Evolutionary conservation across 2,329 filamentous ascomycete genomes (phyloP).

Genomic region (Colletotrichum orchidophilum): DNA sequence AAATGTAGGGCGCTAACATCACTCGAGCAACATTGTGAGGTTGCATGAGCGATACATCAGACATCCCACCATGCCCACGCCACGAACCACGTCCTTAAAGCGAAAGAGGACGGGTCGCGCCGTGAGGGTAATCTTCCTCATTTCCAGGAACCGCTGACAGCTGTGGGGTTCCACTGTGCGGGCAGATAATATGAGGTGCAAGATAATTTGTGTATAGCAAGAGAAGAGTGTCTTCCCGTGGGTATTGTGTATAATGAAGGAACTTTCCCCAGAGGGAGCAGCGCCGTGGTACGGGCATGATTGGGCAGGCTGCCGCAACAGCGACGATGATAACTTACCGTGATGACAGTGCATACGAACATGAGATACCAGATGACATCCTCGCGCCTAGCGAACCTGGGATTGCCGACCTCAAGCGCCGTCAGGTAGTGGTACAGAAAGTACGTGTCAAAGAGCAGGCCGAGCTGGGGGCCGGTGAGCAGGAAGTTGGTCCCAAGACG

Average conservation of each 20-base stretch:
- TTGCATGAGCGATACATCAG: slow-evolving; percentile 75
- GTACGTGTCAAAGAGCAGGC: slow-evolving; percentile 78
- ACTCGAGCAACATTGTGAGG: slow-evolving; percentile 65
- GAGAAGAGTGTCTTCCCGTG: not conserved
- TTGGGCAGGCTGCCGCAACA: slow-evolving; percentile 12
- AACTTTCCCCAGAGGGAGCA: slow-evolving; percentile 18
- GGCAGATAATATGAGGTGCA: slow-evolving; percentile 75
- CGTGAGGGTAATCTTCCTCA: slow-evolving; percentile 83
- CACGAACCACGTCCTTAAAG: slow-evolving; percentile 69
- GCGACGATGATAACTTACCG: slow-evolving; percentile 71
- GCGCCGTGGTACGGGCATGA: too few species aligned
- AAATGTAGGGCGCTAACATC: slow-evolving; percentile 72
- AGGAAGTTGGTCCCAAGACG: slow-evolving; percentile 54
- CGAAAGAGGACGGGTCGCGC: slow-evolving; percentile 70
- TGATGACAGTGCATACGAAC: slow-evolving; percentile 75
- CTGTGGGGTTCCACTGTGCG: slow-evolving; percentile 75
- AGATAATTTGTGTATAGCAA: slow-evolving; percentile 7
- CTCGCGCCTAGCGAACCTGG: slow-evolving; percentile 78
- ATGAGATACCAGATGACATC: slow-evolving; percentile 83
- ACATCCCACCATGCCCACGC: slow-evolving; percentile 81
- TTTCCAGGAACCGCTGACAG: slow-evolving; percentile 85
- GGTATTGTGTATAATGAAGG: not conserved
- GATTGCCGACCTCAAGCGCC: slow-evolving; percentile 75
- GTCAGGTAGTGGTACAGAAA: slow-evolving; percentile 80
- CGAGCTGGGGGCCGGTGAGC: slow-evolving; percentile 48